Conservation (phyloP, 2,329 filamentous ascomycete species). For the Pezicula neosporulosa region DNA sequence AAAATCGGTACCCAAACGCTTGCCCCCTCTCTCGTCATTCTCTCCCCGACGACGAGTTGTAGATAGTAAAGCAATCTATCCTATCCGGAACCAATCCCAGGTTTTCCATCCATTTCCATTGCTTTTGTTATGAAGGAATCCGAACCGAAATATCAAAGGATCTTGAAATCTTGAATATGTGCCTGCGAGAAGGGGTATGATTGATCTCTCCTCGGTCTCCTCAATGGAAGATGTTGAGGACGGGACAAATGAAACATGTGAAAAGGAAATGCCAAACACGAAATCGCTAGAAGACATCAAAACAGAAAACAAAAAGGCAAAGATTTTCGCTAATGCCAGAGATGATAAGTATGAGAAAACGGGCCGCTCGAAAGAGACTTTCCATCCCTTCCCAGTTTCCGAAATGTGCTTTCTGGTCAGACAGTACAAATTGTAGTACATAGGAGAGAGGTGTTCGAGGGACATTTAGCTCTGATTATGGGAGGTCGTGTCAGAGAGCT, state of each 20-base stretch:
- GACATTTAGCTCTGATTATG: neutral
- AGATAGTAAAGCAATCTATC: neutral
- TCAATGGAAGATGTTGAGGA: neutral
- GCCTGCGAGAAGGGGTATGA: conserved; percentile 1
- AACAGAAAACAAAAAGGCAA: conserved; percentile 25
- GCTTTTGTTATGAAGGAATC: neutral
- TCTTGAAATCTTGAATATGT: neutral
- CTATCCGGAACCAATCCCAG: neutral
- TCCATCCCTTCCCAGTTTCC: conserved; percentile 5
- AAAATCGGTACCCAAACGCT: neutral
- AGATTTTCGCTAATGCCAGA: conserved; percentile 46
- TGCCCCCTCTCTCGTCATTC: neutral
- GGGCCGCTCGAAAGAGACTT: neutral
- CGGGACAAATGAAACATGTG: neutral
- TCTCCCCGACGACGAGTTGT: neutral
- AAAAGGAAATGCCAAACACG: conserved; percentile 4
- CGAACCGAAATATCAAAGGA: neutral
- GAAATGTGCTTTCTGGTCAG: conserved; percentile 8
- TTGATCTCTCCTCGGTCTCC: neutral
- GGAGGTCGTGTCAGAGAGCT: neutral
- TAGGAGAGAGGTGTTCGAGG: conserved; percentile 14
- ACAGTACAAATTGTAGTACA: conserved; percentile 26
- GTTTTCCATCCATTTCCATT: neutral
- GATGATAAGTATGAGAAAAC: conserved; percentile 29
- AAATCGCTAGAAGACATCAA: conserved; percentile 18